Percentiles rank a stretch among this genome's conserved stretches.
Evolutionary conservation across 2,329 filamentous ascomycete genomes (phyloP).

Genomic region (Fusarium sp.): DNA sequence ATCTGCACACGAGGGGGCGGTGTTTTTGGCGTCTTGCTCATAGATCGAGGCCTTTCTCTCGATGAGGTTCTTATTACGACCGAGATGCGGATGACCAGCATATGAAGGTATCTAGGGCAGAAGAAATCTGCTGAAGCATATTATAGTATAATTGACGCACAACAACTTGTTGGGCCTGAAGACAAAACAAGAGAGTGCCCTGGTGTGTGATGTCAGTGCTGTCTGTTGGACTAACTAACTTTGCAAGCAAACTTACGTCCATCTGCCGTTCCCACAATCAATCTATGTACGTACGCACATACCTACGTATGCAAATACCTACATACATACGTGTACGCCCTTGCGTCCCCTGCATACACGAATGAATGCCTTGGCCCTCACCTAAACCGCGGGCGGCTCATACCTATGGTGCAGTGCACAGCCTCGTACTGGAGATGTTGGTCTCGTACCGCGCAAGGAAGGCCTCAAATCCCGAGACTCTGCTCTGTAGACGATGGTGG

Average conservation of each 20-base stretch:
- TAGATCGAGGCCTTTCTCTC: constrained; percentile 4
- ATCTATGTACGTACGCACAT: not conserved
- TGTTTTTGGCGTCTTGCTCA: constrained; percentile 22
- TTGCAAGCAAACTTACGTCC: not conserved
- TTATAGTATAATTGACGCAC: constrained; percentile 21
- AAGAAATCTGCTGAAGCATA: constrained; percentile 21
- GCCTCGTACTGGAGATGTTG: not conserved
- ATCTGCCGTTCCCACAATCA: constrained; percentile 11
- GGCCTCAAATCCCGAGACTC: constrained; percentile 6
- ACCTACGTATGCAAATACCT: no score
- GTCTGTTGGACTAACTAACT: not conserved
- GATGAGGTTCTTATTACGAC: constrained; percentile 17
- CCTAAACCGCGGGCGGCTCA: not conserved
- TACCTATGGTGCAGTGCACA: not conserved
- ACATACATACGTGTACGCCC: not conserved
- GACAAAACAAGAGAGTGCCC: not conserved
- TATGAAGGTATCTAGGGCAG: constrained; percentile 16
- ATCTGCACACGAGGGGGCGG: constrained; percentile 24
- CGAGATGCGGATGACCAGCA: constrained; percentile 18
- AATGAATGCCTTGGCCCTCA: constrained; percentile 8
- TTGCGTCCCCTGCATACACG: constrained; percentile 11
- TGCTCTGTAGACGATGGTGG: not conserved
- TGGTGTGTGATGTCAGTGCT: not conserved
- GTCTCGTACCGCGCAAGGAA: constrained; percentile 12
- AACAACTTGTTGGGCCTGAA: constrained; percentile 22